These are phyloP conservation scores for Ustilago trichophora DNA, from an alignment of 1,284 basidiomycete species.

Conservation along the genomic window DNA sequence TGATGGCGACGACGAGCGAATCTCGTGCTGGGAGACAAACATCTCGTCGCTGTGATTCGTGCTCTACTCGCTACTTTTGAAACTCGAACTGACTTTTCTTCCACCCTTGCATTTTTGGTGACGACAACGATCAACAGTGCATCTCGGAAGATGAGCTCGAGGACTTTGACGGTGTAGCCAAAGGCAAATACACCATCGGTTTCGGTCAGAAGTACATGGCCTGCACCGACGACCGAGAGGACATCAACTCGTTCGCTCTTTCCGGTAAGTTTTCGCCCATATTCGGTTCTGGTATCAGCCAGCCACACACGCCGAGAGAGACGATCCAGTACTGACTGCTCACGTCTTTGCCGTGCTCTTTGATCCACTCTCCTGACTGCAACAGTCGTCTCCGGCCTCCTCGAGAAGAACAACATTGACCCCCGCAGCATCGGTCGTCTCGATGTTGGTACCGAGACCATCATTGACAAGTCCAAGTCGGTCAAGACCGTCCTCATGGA, in stretches of 20 bases:
- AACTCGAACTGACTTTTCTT: too few species aligned
- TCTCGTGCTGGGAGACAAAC: neutral
- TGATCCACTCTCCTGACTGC: too few species aligned
- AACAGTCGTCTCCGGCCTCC: conserved; percentile 75
- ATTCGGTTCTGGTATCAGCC: too few species aligned
- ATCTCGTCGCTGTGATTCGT: neutral
- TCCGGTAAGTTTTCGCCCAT: conserved; percentile 88
- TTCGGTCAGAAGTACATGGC: conserved; percentile 98
- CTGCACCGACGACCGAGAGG: conserved; percentile 91
- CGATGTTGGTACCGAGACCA: conserved; percentile 97
- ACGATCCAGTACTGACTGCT: too few species aligned
- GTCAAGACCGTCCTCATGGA: conserved; percentile 99
- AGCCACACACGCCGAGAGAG: too few species aligned
- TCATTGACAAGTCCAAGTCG: conserved; percentile 99
- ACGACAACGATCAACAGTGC: conserved; percentile 40
- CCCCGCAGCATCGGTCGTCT: conserved; percentile 94
- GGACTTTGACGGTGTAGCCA: conserved; percentile 90
- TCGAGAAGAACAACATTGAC: conserved; percentile 95
- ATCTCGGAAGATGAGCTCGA: conserved; percentile 71
- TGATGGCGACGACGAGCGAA: neutral
- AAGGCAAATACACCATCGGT: conserved; percentile 99
- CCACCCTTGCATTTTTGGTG: neutral
- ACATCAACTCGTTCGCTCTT: conserved; percentile 97
- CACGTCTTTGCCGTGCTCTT: too few species aligned
- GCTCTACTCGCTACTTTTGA: too few species aligned